Conservation (phyloP, 2,329 filamentous ascomycete species). For the Macrophomina tecta region DNA sequence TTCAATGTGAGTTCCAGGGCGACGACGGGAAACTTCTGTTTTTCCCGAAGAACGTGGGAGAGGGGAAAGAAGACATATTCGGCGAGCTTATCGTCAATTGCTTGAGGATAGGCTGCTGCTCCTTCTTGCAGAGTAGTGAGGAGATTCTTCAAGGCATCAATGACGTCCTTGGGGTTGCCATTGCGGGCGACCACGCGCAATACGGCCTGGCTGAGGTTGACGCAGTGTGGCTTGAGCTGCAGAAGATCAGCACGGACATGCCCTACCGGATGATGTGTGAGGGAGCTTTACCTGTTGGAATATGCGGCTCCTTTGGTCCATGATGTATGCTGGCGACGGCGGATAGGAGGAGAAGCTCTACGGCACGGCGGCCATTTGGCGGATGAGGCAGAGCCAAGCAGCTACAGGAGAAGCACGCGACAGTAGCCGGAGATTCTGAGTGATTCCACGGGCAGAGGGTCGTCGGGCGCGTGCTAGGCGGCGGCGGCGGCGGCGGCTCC, state of each 20-base stretch:
- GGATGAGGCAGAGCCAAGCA: not conserved
- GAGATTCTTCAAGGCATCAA: slow-evolving; percentile 54
- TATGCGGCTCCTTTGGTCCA: slow-evolving; percentile 39
- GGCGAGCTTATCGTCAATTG: slow-evolving; percentile 79
- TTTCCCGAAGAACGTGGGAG: slow-evolving; percentile 80
- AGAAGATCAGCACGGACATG: slow-evolving; percentile 32
- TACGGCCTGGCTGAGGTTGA: slow-evolving; percentile 62
- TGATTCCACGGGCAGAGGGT: not conserved
- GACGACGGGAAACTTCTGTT: slow-evolving; percentile 72
- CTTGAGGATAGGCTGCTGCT: slow-evolving; percentile 41
- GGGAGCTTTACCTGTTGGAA: slow-evolving; percentile 44
- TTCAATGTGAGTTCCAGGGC: slow-evolving; percentile 77
- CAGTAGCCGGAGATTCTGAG: not conserved
- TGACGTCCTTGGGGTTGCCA: slow-evolving; percentile 53
- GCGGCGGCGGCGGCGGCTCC: not conserved
- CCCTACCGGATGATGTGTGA: too few relatives aligned
- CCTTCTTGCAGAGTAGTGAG: slow-evolving; percentile 46
- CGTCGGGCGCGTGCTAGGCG: slow-evolving; percentile 1
- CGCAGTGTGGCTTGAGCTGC: slow-evolving; percentile 64
- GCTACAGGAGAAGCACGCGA: not conserved
- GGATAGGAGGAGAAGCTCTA: not conserved
- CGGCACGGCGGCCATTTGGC: not conserved
- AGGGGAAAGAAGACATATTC: slow-evolving; percentile 96
- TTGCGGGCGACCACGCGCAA: slow-evolving; percentile 57
- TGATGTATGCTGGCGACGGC: not conserved